These are phyloP conservation scores for Diplodia seriata DNA, from an alignment of 2,329 filamentous ascomycete genomes.

Conservation along the genomic window DNA sequence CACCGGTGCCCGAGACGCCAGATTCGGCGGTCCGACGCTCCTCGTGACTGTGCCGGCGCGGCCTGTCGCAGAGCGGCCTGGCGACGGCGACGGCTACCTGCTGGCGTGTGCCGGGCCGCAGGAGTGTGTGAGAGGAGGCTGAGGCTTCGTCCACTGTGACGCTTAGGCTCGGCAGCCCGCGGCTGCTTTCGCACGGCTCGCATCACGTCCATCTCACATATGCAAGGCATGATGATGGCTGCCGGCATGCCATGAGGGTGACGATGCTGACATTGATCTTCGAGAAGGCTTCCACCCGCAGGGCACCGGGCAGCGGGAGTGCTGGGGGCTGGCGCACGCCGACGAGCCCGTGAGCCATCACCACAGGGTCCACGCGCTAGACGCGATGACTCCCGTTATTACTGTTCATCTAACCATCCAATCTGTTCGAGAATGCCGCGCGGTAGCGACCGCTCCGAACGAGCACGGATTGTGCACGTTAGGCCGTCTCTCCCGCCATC, in stretches of 20 bases:
- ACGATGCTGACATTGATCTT: constrained; percentile 9
- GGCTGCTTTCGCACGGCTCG: constrained; percentile 16
- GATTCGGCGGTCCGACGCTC: neutral
- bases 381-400: neutral
- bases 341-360: constrained; percentile 4
- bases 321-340: constrained; percentile 2
- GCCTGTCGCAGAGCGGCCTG: neutral
- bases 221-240: constrained; percentile 21
- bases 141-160: constrained; percentile 12
- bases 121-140: neutral
- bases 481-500: constrained; percentile 4
- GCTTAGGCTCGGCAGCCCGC: constrained; percentile 17
- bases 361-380: constrained; percentile 25
- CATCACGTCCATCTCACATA: constrained; percentile 21
- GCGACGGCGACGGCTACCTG: neutral
- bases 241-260: constrained; percentile 4
- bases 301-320: neutral
- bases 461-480: constrained; percentile 1
- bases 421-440: constrained; percentile 18
- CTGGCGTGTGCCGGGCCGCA: neutral
- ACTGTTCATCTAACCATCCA: constrained; percentile 17
- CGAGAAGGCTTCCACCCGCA: constrained; percentile 11
- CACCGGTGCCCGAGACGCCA: neutral
- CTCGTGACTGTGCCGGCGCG: constrained; percentile 6
- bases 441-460: constrained; percentile 10